Percentiles rank a stretch among this genome's conserved stretches.
These are phyloP conservation scores for Juglanconis oblonga DNA, from an alignment of 2,329 filamentous ascomycete species.

Conservation along the genomic window DNA sequence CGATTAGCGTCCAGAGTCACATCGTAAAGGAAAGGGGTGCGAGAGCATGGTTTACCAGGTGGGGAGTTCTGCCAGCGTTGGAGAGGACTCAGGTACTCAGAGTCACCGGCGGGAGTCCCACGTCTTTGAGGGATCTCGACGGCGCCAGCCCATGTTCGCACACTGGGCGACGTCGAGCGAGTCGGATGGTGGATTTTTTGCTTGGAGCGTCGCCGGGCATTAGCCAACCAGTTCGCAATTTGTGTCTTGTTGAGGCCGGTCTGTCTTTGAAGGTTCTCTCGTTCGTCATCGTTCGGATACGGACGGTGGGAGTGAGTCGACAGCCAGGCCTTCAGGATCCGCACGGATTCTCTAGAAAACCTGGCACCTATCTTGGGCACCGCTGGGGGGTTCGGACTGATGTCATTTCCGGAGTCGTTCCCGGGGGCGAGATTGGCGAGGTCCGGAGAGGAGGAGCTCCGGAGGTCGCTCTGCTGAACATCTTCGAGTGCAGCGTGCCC, in stretches of 20 bases:
- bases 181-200: constrained; percentile 68
- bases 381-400: constrained; percentile 23
- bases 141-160: constrained; percentile 57
- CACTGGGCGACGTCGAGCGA: constrained; percentile 66
- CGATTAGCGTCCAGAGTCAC: not conserved
- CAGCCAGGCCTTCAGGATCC: constrained; percentile 81
- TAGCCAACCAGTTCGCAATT: constrained; percentile 90
- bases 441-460: constrained; percentile 24
- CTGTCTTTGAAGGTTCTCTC: constrained; percentile 71
- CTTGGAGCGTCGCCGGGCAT: constrained; percentile 66
- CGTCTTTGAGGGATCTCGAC: constrained; percentile 70
- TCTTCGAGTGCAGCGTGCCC: constrained; percentile 39
- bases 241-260: constrained; percentile 81
- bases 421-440: constrained; percentile 22
- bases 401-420: constrained; percentile 20
- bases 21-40: too few relatives aligned
- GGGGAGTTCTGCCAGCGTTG: constrained; percentile 60
- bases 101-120: constrained; percentile 47
- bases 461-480: constrained; percentile 20
- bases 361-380: constrained; percentile 66
- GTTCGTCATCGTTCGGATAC: constrained; percentile 85
- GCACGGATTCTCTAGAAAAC: constrained; percentile 77
- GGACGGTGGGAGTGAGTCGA: constrained; percentile 76
- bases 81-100: constrained; percentile 54
- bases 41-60: constrained; percentile 27